These are phyloP conservation scores for Oryza officinalis DNA, from an alignment of 176 grass and related monocot species.

Conservation along the genomic window DNA sequence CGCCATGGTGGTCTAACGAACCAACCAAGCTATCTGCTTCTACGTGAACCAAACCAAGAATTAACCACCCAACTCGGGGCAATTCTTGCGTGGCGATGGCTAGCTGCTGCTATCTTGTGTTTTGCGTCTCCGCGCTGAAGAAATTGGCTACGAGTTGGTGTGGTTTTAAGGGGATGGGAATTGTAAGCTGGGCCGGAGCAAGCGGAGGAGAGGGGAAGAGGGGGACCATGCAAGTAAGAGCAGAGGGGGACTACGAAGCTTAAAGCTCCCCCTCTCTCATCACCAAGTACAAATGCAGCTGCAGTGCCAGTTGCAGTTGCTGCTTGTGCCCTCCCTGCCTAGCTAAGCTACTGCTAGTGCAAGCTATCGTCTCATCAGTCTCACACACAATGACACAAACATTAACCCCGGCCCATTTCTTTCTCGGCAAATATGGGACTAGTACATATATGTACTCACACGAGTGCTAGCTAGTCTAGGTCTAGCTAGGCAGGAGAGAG, in stretches of 20 bases:
- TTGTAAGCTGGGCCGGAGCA: constrained; percentile 16
- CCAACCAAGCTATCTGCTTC: not conserved
- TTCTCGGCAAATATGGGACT: constrained; percentile 33
- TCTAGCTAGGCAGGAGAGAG: no score
- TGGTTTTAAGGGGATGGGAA: constrained; percentile 55
- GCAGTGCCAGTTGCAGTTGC: constrained; percentile 54
- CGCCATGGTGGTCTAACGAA: constrained; percentile 43
- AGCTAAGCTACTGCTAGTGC: not conserved
- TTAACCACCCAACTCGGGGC: not conserved
- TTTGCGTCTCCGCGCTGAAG: not conserved
- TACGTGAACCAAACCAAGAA: not conserved
- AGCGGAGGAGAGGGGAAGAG: not conserved
- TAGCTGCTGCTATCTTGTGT: not conserved
- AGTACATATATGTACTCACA: constrained; percentile 30
- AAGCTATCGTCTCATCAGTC: constrained; percentile 23
- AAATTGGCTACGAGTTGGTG: constrained; percentile 55
- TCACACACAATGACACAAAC: not conserved
- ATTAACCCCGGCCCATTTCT: not conserved
- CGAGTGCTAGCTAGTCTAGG: no score
- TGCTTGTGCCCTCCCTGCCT: constrained; percentile 40
- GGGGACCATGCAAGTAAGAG: constrained; percentile 47
- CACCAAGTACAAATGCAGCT: constrained; percentile 58
- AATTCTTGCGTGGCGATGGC: not conserved
- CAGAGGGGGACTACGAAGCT: constrained; percentile 35
- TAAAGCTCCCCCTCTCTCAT: constrained; percentile 36